Conservation (phyloP, 106 monocot species). For the Dioscorea alata region DNA sequence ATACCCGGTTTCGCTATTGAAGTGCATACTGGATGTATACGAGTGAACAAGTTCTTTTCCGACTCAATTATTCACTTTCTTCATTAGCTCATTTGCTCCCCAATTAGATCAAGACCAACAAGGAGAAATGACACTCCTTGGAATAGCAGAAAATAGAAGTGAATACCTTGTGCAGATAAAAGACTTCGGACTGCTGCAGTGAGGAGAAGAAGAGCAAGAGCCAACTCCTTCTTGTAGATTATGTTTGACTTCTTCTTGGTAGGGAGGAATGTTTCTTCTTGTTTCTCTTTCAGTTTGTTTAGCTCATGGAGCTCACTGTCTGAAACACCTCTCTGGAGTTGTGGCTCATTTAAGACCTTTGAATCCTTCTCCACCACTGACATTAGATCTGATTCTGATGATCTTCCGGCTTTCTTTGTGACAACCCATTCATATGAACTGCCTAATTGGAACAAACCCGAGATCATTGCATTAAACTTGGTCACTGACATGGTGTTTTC, state of each 20-base stretch:
- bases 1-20: neutral
- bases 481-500: conserved; percentile 88
- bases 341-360: conserved; percentile 24
- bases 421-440: conserved; percentile 69
- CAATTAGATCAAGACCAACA: conserved; percentile 70
- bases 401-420: conserved; percentile 65
- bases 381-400: conserved; percentile 52
- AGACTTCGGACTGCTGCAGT: conserved; percentile 62
- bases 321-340: conserved; percentile 31
- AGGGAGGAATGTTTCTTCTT: conserved; percentile 3
- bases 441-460: conserved; percentile 60
- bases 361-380: conserved; percentile 25
- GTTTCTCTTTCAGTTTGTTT: conserved; percentile 32
- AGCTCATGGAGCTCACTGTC: conserved; percentile 47
- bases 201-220: conserved; percentile 59
- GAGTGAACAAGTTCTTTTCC: neutral
- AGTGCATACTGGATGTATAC: neutral
- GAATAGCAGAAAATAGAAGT: conserved; percentile 79
- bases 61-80: no score
- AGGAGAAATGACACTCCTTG: conserved; percentile 68
- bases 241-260: conserved; percentile 36
- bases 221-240: conserved; percentile 79
- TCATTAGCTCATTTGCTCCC: conserved; percentile 55
- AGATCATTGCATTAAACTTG: conserved; percentile 73
- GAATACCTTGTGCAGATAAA: conserved; percentile 66